Base-by-base conservation (phyloP, 768 basidiomycete genomes). In the Trametes meyenii region DNA sequence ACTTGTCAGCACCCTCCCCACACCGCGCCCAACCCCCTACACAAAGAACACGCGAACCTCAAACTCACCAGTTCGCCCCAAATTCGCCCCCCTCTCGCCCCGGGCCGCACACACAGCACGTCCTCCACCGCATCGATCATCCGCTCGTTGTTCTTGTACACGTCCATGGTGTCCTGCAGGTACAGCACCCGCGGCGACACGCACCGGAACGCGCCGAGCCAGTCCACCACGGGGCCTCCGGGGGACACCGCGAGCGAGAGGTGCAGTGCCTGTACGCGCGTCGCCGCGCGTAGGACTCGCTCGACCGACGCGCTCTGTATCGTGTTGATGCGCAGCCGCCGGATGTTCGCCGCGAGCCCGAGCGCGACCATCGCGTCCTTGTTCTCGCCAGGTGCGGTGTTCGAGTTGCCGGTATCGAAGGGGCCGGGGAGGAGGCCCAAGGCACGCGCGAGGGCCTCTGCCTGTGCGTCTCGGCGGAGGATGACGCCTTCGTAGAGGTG, bases 401-500 rank as follows among this genome's bases (percentile, higher is more conserved):
- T 33, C 29, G 8, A 33, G 8, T 33, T 8, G 8, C 29, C 29
- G 8, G 29, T 8, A 8, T 33, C 29, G 29, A 3, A 8, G 29
- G 29, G 29, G 29, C 29, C 8, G 29, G 29, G 29, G 29, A 33
- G 8, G 29, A 33, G 29, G 40, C 40, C 14, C 16, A 54, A 40
- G 1, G 52, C 26, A 14, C 23, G 38, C 13, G 52, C 52, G 52
- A 54, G 52, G 13, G 52, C 13, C 40, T 54, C 24, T 12, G 52
- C 52, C 24, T 54, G 52, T 14, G 12, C 26, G 10, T 43, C 42
- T 16, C 52, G 52, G 40, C 40, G 52, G n/a, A 54, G 13, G 23
- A 54, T 43, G 40, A 54, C 35, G 23, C 52, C 52, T 13, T 54
- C 40, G 40, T 54, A 54, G 1, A 54, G 52, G 16, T 42, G 24